Conservation (phyloP, 257 asterid genomes). For the Solanum habrochaites region DNA sequence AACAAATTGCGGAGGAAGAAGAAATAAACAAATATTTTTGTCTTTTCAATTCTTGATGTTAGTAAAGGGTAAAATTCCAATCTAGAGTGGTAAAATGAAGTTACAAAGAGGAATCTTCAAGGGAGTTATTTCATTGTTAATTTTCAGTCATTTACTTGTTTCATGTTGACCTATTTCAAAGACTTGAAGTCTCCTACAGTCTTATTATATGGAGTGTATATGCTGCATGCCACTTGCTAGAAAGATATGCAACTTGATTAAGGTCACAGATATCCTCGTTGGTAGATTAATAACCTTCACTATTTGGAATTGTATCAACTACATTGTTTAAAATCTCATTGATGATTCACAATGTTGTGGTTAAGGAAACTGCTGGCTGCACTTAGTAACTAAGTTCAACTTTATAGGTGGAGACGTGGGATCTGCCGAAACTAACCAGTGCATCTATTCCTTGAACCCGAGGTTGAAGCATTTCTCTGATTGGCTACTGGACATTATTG, state of each 20-base stretch:
- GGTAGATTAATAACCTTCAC: neutral
- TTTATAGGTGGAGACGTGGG: neutral
- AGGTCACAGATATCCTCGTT: neutral
- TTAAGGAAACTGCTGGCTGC: neutral
- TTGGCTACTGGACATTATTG: conserved; percentile 90
- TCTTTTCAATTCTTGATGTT: neutral
- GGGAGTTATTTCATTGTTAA: neutral
- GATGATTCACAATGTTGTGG: neutral
- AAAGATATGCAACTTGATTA: neutral
- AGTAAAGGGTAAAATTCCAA: neutral
- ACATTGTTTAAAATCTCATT: neutral
- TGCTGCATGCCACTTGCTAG: neutral
- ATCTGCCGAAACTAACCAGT: conserved; percentile 18
- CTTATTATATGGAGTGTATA: neutral
- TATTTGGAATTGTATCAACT: neutral
- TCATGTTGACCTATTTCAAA: neutral
- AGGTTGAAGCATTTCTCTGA: conserved; percentile 70
- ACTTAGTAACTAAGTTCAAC: neutral
- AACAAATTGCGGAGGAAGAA: neutral
- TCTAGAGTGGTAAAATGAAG: neutral
- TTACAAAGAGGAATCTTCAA: neutral
- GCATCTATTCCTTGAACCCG: conserved; percentile 19
- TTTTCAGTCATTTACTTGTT: neutral
- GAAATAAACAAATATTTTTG: neutral
- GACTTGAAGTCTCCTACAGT: neutral